Conservation (phyloP, 306 rosid genomes). For the Spatholobus suberectus region DNA sequence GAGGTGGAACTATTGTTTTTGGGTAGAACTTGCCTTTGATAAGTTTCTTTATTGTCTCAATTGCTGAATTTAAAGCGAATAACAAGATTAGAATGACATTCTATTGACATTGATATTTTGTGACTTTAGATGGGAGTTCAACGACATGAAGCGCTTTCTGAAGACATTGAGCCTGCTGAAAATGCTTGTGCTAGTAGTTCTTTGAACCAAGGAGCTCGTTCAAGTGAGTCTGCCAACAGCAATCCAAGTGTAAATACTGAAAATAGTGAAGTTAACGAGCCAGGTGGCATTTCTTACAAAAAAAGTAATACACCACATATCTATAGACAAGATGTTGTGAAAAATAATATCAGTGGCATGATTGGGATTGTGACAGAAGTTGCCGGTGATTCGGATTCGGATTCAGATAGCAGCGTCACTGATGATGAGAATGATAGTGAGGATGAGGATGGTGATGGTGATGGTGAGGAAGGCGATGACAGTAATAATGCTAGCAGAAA, state of each 20-base stretch:
- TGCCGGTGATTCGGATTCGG: constrained; percentile 89
- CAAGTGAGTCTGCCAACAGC: constrained; percentile 34
- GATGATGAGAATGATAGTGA: constrained; percentile 70
- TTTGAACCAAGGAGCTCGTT: constrained; percentile 40
- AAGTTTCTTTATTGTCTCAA: constrained; percentile 24
- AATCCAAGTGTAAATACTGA: constrained; percentile 53
- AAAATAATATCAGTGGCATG: constrained; percentile 56
- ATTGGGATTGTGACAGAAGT: constrained; percentile 93
- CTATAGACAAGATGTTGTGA: constrained; percentile 89
- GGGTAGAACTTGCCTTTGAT: constrained; percentile 11
- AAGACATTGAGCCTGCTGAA: constrained; percentile 49
- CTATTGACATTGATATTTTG: constrained; percentile 35
- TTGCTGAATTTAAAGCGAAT: constrained; percentile 38
- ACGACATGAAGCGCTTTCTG: constrained; percentile 46
- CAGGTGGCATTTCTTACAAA: constrained; percentile 41
- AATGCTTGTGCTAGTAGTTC: constrained; percentile 42
- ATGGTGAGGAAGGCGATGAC: constrained; percentile 58
- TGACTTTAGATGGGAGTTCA: constrained; percentile 70
- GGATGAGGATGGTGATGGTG: constrained; percentile 50
- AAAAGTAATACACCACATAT: constrained; percentile 50
- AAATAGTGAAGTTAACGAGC: constrained; percentile 52
- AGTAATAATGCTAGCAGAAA: constrained; percentile 41
- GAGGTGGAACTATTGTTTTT: not conserved
- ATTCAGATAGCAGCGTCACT: constrained; percentile 73
- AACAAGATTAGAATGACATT: constrained; percentile 7